Base-by-base conservation (phyloP, 2,329 filamentous ascomycete genomes). In the Pseudocercospora eumusae region DNA sequence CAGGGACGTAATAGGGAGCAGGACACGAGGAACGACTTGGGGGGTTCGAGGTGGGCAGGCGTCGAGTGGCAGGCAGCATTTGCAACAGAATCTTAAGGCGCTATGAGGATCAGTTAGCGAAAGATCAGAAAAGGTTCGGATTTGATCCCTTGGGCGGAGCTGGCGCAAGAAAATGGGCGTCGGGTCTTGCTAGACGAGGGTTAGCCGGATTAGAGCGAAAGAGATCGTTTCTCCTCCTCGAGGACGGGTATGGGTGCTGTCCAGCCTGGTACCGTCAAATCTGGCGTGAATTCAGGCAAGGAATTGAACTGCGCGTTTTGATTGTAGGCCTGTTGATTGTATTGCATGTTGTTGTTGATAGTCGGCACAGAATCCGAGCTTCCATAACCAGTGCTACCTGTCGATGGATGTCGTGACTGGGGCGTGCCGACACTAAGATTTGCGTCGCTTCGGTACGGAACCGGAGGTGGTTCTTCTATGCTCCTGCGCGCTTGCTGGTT, bases 391-490 rank as follows among this genome's bases (percentile, higher is more conserved):
- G 36, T 56, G 47, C 47, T 63, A 20, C 49, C 49, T 11, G 57
- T 60, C 20, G 62, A 62, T 11, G 53, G 54, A 4, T 61, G 66
- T 13, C 61, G 59, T 23, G 64, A 57, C 13, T 63, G 60, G 28
- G 64, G 64, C 4, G 65, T 66, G 8, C 53, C 64, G 23, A 36
- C 18, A 50, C 44, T 55, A 31, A 58, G 59, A 52, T 56, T 64
- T 27, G 64, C 50, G 18, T 68, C 64, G 52, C 67, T 70, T 20
- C 67, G 68, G 31, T 75, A 75, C 1, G 72, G 68, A 53, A 73
- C 53, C 7, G 73, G 70, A 5, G 72, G 72, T 11, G 70, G 68
- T 44, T 73, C 70, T 60, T 74, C 71, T 11, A 74, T 63, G 50
- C 69, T 66, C 52, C 57, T 44, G 50, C 64, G 66, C 20, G 70